phyloP scores from a whole-genome alignment of 331 rosid genomes.

The Arachis monticola region DNA sequence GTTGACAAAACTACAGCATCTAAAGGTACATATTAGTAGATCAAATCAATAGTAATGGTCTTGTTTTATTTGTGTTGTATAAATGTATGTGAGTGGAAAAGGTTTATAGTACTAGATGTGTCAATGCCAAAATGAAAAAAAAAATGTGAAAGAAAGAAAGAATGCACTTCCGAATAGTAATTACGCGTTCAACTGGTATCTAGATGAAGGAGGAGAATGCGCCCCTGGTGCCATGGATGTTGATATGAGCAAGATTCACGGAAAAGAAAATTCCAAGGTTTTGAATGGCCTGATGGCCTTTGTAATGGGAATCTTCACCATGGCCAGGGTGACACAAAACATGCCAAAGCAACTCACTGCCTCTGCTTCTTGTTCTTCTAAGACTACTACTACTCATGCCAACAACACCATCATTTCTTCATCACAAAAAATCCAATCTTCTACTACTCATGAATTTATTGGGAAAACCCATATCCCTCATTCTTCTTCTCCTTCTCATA shows the following conservation, averaged over 20 bases:
- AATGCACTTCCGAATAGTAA: background rate
- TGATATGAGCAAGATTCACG: constrained; percentile 36
- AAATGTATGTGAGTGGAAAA: background rate
- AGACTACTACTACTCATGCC: constrained; percentile 41
- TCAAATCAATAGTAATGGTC: background rate
- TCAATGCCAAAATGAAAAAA: background rate
- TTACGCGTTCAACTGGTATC: background rate
- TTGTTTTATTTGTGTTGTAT: too few species aligned
- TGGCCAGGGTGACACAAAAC: constrained; percentile 57
- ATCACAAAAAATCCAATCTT: background rate
- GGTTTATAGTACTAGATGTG: background rate
- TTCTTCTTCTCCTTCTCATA: background rate
- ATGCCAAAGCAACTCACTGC: constrained; percentile 54
- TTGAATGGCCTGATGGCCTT: constrained; percentile 55
- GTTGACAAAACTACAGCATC: constrained; percentile 33
- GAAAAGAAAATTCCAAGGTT: constrained; percentile 58
- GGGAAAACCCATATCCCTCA: background rate
- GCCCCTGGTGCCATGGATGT: constrained; percentile 16
- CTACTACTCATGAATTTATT: constrained; percentile 28
- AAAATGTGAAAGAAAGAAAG: background rate
- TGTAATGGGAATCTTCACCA: constrained; percentile 61
- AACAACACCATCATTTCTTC: constrained; percentile 27
- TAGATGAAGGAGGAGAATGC: constrained; percentile 3
- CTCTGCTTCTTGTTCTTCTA: background rate
- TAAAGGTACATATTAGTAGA: constrained; percentile 50